phyloP scores from a whole-genome alignment of 805 yeast species.

The Komagataella mondaviorum region DNA sequence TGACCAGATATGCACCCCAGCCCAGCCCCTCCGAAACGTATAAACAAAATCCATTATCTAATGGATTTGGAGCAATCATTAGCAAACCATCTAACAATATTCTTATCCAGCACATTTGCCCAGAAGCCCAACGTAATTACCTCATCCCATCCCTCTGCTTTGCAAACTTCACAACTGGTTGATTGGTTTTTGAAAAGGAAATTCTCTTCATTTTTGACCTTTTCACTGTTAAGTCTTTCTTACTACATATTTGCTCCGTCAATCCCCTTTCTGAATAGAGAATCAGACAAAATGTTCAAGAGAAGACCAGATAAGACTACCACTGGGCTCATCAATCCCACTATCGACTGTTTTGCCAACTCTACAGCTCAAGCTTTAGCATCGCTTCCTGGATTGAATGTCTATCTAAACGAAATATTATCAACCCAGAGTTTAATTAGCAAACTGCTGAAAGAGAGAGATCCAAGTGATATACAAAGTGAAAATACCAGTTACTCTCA shows the following conservation, averaged over 20 bases:
- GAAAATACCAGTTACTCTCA: neutral
- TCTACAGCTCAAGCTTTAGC: conserved; percentile 73
- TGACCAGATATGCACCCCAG: neutral
- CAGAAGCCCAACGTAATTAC: neutral
- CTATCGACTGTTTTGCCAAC: conserved; percentile 91
- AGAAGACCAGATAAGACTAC: conserved; percentile 60
- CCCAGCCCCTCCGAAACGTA: neutral
- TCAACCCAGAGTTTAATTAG: conserved; percentile 5
- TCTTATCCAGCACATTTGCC: neutral
- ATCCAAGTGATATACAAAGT: neutral
- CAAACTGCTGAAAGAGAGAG: neutral
- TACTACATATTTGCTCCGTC: conserved; percentile 18
- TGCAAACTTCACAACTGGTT: neutral
- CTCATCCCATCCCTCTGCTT: neutral
- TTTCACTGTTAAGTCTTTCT: neutral
- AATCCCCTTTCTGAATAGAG: conserved; percentile 8
- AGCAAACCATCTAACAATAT: neutral
- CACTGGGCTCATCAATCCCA: conserved; percentile 69
- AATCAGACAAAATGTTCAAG: conserved; percentile 13
- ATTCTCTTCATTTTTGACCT: neutral
- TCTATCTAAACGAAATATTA: conserved; percentile 33
- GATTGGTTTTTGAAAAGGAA: neutral
- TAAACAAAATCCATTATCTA: neutral
- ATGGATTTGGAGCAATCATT: neutral
- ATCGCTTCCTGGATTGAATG: conserved; percentile 43